Evolutionary conservation across 2,329 filamentous ascomycete species (phyloP).

Genomic region (Cladophialophora immunda): DNA sequence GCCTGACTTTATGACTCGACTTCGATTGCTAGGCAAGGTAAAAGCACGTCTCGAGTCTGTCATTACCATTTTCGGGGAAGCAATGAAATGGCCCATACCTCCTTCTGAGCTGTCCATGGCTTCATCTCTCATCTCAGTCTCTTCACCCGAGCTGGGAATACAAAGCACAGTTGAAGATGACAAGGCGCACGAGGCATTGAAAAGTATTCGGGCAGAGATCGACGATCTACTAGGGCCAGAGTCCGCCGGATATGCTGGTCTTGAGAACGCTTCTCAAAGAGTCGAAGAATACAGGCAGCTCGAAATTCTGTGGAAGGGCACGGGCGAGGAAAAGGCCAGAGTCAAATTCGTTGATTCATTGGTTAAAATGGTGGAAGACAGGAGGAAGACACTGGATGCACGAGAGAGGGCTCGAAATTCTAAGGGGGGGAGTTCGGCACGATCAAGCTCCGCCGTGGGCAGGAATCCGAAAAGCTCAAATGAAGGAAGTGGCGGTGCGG

Average conservation of each 20-base stretch:
- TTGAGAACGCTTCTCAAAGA: constrained; percentile 76
- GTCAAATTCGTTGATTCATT: constrained; percentile 82
- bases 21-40: constrained; percentile 84
- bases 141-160: constrained; percentile 77
- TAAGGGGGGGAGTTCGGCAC: constrained; percentile 51
- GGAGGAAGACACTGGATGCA: constrained; percentile 56
- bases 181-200: constrained; percentile 83
- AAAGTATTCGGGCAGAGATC: constrained; percentile 75
- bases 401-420: constrained; percentile 48
- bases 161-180: constrained; percentile 78
- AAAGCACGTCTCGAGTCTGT: constrained; percentile 86
- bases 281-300: constrained; percentile 81
- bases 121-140: constrained; percentile 89
- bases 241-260: constrained; percentile 69
- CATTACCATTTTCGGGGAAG: constrained; percentile 89
- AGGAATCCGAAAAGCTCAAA: constrained; percentile 41
- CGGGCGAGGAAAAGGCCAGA: constrained; percentile 89
- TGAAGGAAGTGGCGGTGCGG: constrained; percentile 51
- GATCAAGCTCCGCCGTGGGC: constrained; percentile 43
- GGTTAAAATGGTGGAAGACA: constrained; percentile 83
- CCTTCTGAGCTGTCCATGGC: constrained; percentile 85
- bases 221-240: constrained; percentile 68
- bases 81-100: constrained; percentile 93
- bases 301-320: constrained; percentile 89
- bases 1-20: constrained; percentile 75